Evolutionary conservation across 75 land plant genomes (phyloP), one percentile per base, ranked within the genome.

Genomic region (Pseudotsuga menziesii): DNA sequence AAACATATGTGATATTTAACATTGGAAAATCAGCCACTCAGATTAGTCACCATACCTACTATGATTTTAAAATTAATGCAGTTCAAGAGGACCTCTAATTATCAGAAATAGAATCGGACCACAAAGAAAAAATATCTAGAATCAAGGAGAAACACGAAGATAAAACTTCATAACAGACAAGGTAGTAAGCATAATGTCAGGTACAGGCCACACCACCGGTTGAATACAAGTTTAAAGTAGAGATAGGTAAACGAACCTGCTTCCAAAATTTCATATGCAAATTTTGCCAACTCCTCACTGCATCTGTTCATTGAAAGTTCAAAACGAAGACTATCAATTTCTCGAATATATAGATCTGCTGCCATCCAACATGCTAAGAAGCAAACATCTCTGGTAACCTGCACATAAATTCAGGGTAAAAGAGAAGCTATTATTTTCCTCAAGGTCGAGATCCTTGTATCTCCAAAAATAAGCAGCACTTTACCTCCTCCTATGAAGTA

Each of bases 301-400:
- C 98, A 96, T 8, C 73, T 88, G 71, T 80, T 96, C 97, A 96
- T 90, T 39, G 98, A 96, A 7, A 93, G 78, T 78, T 96, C 98
- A 81, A 96, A 96, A 76, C 93, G 89, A 41, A 96, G 85, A 75
- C 83, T 87, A 75, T 96, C 98, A 77, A 93, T 79, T 82, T 96
- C 98, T 61, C 94, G 81, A 36, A 93, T 89, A 80, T 93, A 96
- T n/a, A 96, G 83, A 81, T 96, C 98, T 75, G 88, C 87, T 73
- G 94, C 91, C 85, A 96, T 96, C 98, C 98, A 96, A 39, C 91
- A 78, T 41, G 98, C 89, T 60, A 96, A 78, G 61, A 89, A 88
- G 58, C 92, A 87, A 11, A 96, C 98, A 89, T 93, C 94, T 61
- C 92, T 84, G 64, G 98, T 96, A 27, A 96, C 97, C 97, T 94